These are phyloP conservation scores for Labyrinthula sp. DNA, from an alignment of 352 stramenopile genomes.

Conservation along the genomic window DNA sequence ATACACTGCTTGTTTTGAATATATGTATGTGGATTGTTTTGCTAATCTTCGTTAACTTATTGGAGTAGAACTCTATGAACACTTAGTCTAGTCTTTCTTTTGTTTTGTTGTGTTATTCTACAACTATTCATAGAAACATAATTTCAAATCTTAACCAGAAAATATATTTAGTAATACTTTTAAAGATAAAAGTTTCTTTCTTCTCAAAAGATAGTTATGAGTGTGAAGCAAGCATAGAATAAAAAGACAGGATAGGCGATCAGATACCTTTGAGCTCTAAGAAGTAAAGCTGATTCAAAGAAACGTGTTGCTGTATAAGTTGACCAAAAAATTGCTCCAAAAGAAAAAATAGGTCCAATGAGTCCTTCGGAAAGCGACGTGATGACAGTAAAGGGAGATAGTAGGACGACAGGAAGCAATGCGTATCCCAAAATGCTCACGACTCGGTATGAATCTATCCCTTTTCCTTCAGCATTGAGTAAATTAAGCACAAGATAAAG, in stretches of 20 bases:
- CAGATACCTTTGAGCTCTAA: constrained; percentile 85
- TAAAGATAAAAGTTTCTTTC: too few relatives aligned
- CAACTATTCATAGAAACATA: too few relatives aligned
- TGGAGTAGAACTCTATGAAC: too few relatives aligned
- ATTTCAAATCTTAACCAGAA: too few relatives aligned
- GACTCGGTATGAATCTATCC: constrained; percentile 72
- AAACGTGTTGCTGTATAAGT: constrained; percentile 75
- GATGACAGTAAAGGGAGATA: constrained; percentile 74
- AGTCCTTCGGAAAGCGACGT: constrained; percentile 51
- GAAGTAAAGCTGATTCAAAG: constrained; percentile 77
- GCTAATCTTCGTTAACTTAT: too few relatives aligned
- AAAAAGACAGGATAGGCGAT: constrained; percentile 87
- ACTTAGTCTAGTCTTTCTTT: too few relatives aligned
- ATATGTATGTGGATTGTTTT: too few relatives aligned
- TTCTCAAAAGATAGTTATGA: constrained; percentile 96
- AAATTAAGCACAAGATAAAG: constrained; percentile 89
- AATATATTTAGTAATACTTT: too few relatives aligned
- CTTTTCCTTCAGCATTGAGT: constrained; percentile 45
- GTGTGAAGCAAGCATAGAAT: constrained; percentile 89
- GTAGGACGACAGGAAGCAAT: constrained; percentile 76
- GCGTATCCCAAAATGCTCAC: constrained; percentile 87
- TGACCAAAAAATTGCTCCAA: constrained; percentile 71
- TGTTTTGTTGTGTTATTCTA: too few relatives aligned
- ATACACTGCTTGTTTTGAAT: too few relatives aligned
- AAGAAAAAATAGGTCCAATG: constrained; percentile 55